Percentiles rank a stretch among this genome's conserved stretches.
Evolutionary conservation across 768 basidiomycete genomes (phyloP).

Genomic region (Tulasnella sp.): DNA sequence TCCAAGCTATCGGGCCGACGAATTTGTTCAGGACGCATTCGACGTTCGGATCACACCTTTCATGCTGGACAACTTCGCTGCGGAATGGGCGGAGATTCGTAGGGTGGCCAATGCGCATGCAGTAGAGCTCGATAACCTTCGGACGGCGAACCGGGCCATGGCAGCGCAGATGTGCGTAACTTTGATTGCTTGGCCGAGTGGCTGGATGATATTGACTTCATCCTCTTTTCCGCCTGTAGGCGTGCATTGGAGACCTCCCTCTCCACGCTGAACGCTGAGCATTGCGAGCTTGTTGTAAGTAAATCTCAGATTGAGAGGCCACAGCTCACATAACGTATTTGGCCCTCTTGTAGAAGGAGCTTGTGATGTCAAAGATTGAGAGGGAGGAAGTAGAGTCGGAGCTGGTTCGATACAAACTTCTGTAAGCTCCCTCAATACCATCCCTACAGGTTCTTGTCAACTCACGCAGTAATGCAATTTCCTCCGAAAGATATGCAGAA

Average conservation of each 20-base stretch:
- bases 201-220: neutral
- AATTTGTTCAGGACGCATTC: conserved; percentile 81
- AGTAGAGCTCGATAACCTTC: conserved; percentile 68
- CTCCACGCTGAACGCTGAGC: conserved; percentile 70
- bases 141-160: conserved; percentile 66
- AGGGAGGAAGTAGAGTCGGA: conserved; percentile 92
- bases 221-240: conserved; percentile 30
- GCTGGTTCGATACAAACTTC: conserved; percentile 84
- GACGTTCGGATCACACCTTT: conserved; percentile 84
- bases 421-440: conserved; percentile 40
- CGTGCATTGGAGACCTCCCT: conserved; percentile 70
- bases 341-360: conserved; percentile 51
- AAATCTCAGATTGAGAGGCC: neutral
- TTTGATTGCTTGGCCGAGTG: neutral
- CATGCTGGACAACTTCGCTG: conserved; percentile 83
- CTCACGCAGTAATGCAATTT: neutral
- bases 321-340: neutral
- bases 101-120: conserved; percentile 73
- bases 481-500: conserved; percentile 44
- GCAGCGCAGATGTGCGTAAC: conserved; percentile 56
- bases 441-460: neutral
- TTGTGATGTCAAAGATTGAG: conserved; percentile 77
- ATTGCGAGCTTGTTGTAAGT: conserved; percentile 58
- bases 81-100: conserved; percentile 76
- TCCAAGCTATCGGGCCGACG: conserved; percentile 53